Evolutionary conservation across 768 basidiomycete species (phyloP), one percentile per base, ranked within the genome.

Genomic region (Pleurotus djamor): DNA sequence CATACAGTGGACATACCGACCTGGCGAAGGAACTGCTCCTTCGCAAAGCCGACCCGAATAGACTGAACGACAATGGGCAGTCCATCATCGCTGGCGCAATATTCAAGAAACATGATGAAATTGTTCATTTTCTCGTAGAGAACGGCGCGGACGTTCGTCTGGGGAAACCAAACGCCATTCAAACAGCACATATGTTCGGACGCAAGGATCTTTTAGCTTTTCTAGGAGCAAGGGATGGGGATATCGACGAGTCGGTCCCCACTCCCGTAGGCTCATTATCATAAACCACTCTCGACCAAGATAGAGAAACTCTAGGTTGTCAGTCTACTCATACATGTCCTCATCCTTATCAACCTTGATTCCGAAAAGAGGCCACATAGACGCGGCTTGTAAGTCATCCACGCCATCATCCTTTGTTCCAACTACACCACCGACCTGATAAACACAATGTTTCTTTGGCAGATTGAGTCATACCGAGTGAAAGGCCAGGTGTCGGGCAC

Each of bases 41-140:
- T 5, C 77, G 80, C 36, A 81, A 82, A 2, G 88, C 83, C 41
- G 88, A 92, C 68, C 83, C 85, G 1, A 86, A 91, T 65, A 75
- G 83, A 9, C 66, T 84, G 52, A 93, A 93, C 69, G 89, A 92
- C 64, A 77, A 81, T 2, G 83, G 83, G 0, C 91, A 92, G 64
- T 85, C 87, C 7, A 84, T 89, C 21, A 73, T 93, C 17, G 87
- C 91, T 5, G 91, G 91, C 2, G 90, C 87, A 0, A 83, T 92
- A 0, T 93, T 91, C 75, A 92, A 92, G 69, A 82, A 76, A 0
- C 77, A 88, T 65, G 80, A 83, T 58, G 85, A 83, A 5, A 76
- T 91, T 48, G 86, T 89, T 1, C 76, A 75, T n/a, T 72, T 75
- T 1, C 78, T 93, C 33, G 68, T 82, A 21, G 78, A 72, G 33